phyloP scores from a whole-genome alignment of 176 grass and related monocot species.

The sorghum (Sorghum bicolor) region DNA sequence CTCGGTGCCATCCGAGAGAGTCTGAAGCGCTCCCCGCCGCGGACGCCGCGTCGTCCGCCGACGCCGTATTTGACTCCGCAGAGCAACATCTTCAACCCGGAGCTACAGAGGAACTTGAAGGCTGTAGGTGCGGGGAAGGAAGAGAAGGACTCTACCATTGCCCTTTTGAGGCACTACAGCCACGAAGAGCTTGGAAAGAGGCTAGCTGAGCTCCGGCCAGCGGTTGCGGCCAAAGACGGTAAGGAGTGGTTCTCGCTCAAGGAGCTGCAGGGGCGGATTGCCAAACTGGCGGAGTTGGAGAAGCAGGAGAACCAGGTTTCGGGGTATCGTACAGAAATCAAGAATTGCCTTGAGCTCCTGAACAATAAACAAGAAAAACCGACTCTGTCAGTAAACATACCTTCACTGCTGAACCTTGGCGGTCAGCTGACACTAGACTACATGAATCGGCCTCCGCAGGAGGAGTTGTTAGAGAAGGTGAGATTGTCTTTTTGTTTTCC shows the following conservation, averaged over 20 bases:
- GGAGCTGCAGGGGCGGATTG: conserved; percentile 73
- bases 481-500: neutral
- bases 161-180: conserved; percentile 45
- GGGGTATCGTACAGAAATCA: neutral
- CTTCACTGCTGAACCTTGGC: conserved; percentile 38
- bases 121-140: neutral
- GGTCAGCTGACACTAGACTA: conserved; percentile 12
- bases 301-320: neutral
- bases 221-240: conserved; percentile 36
- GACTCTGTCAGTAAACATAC: neutral
- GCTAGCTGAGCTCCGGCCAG: conserved; percentile 55
- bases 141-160: neutral
- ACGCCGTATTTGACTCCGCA: neutral
- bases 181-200: conserved; percentile 62
- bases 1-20: neutral
- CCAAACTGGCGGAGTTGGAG: conserved; percentile 60
- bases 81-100: conserved; percentile 24
- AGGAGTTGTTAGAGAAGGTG: conserved; percentile 84
- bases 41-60: neutral
- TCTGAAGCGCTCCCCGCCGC: neutral
- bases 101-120: neutral
- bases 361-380: neutral
- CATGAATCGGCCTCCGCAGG: conserved; percentile 57
- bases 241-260: conserved; percentile 63
- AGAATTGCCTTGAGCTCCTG: neutral